Percentiles rank a stretch among this genome's conserved stretches.
These are phyloP conservation scores for Lactarius tabidus DNA, from an alignment of 768 basidiomycete genomes.

Conservation along the genomic window DNA sequence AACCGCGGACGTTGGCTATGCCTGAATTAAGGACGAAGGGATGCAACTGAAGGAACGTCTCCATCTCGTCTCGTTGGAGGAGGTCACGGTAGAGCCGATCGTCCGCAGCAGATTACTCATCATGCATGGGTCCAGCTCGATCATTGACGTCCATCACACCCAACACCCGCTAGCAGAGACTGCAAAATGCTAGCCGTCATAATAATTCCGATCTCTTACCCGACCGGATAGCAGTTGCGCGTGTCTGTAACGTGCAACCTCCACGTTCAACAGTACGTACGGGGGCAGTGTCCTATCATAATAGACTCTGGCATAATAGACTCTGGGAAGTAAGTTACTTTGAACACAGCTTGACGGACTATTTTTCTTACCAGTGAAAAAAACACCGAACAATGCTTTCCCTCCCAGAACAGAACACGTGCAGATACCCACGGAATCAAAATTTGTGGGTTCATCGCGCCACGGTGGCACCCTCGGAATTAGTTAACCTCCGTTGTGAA, in stretches of 20 bases:
- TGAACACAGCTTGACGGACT: neutral
- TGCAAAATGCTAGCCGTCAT: neutral
- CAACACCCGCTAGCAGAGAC: neutral
- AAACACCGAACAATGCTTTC: too few relatives aligned
- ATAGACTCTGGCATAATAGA: neutral
- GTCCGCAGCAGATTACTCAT: neutral
- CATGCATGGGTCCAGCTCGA: neutral
- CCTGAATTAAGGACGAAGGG: too few relatives aligned
- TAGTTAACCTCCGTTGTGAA: neutral
- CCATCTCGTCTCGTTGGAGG: too few relatives aligned
- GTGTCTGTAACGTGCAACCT: neutral
- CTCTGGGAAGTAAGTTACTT: neutral
- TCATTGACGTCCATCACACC: neutral
- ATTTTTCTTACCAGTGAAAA: too few relatives aligned
- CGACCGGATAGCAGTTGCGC: neutral
- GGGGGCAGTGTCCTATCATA: neutral
- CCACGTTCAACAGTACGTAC: neutral
- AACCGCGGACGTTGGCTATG: too few relatives aligned
- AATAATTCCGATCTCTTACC: neutral
- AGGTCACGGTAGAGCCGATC: too few relatives aligned
- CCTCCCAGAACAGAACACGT: too few relatives aligned
- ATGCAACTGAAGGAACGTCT: too few relatives aligned
- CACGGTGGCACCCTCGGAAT: neutral
- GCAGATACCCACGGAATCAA: neutral
- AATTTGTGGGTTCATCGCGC: neutral